These are phyloP conservation scores for Umbelopsis sp. DNA, from an alignment of 192 early-diverging fungal genomes.

Conservation along the genomic window DNA sequence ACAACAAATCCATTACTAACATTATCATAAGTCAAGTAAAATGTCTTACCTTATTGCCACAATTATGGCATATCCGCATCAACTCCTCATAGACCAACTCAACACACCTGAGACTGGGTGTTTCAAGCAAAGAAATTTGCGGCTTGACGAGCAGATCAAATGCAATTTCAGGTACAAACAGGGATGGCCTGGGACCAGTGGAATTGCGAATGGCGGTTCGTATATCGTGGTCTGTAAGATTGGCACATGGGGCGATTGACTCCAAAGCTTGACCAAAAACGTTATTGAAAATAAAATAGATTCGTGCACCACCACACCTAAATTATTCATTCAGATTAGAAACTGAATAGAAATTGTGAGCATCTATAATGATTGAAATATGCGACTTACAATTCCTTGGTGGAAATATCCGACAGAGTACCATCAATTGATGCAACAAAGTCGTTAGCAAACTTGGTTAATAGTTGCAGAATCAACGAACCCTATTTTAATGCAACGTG, in stretches of 20 bases:
- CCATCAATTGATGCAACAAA: slow-evolving; percentile 82
- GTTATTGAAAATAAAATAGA: slow-evolving; percentile 84
- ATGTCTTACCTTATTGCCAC: slow-evolving; percentile 62
- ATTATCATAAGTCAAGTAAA: neutral
- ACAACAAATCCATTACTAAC: neutral
- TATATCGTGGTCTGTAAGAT: slow-evolving; percentile 72
- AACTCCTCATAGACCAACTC: slow-evolving; percentile 84
- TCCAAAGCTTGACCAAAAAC: slow-evolving; percentile 76
- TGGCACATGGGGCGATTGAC: slow-evolving; percentile 70
- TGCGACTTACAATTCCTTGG: slow-evolving; percentile 63
- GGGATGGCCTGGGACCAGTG: slow-evolving; percentile 73
- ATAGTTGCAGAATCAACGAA: slow-evolving; percentile 62
- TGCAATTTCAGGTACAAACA: slow-evolving; percentile 85
- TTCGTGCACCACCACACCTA: slow-evolving; percentile 75
- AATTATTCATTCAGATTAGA: neutral
- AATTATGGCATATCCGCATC: slow-evolving; percentile 76
- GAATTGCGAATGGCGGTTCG: slow-evolving; percentile 85
- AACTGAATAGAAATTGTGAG: neutral
- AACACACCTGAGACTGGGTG: slow-evolving; percentile 78
- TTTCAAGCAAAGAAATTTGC: slow-evolving; percentile 74
- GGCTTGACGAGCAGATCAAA: slow-evolving; percentile 84
- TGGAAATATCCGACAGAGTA: slow-evolving; percentile 67
- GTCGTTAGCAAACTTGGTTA: slow-evolving; percentile 78
- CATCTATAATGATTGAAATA: neutral
- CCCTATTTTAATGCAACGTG: slow-evolving; percentile 35